Conservation (phyloP, 2,329 filamentous ascomycete genomes). For the Nemania sp. region DNA sequence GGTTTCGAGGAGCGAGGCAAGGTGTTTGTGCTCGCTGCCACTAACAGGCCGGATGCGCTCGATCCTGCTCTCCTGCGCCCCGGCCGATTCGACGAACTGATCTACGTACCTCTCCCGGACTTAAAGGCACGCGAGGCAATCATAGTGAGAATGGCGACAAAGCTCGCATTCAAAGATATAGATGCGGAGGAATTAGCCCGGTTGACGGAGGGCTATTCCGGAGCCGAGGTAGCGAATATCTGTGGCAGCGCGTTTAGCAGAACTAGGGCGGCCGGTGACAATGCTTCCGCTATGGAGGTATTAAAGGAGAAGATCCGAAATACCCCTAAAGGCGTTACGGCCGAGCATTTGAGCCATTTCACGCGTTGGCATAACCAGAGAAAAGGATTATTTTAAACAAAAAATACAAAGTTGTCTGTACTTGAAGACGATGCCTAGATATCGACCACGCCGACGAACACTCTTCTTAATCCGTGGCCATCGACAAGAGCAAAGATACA, state of each 20-base stretch:
- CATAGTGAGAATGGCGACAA: conserved; percentile 66
- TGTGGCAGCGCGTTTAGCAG: conserved; percentile 51
- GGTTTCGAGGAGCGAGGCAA: conserved; percentile 84
- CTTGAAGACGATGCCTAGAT: not conserved
- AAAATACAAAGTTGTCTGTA: not conserved
- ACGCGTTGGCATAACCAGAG: conserved; percentile 25
- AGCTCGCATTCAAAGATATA: conserved; percentile 66
- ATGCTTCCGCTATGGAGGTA: conserved; percentile 24
- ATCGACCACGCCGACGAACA: no score
- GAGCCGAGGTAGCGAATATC: conserved; percentile 73
- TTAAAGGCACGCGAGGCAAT: conserved; percentile 74
- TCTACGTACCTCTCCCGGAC: conserved; percentile 85
- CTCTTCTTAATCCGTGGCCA: no score
- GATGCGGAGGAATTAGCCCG: conserved; percentile 65
- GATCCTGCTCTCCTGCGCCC: conserved; percentile 85
- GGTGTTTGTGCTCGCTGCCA: conserved; percentile 86
- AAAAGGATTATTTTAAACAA: conserved; percentile 18
- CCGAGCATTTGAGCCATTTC: conserved; percentile 25
- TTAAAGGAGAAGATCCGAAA: conserved; percentile 22
- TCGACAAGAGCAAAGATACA: no score
- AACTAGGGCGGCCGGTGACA: conserved; percentile 17
- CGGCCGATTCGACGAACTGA: conserved; percentile 79
- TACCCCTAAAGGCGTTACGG: conserved; percentile 22
- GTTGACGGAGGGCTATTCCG: conserved; percentile 76
- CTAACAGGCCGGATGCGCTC: conserved; percentile 84